Evolutionary conservation across 208 protist species (phyloP).

Genomic region (Sergeia podlipaevii): DNA sequence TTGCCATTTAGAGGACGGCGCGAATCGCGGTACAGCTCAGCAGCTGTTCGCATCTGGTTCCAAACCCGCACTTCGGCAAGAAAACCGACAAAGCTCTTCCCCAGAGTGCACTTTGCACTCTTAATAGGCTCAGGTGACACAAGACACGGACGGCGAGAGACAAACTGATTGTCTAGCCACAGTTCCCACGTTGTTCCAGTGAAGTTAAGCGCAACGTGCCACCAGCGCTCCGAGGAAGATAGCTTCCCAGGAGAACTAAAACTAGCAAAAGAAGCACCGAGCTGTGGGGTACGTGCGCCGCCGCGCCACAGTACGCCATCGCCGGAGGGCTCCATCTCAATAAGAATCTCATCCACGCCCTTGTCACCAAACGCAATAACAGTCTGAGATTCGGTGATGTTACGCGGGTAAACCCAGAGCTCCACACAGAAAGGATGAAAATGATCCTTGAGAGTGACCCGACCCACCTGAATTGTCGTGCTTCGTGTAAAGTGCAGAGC

Average conservation of each 20-base stretch:
- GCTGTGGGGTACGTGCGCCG: constrained; percentile 70
- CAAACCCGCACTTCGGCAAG: constrained; percentile 84
- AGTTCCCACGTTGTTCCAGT: constrained; percentile 80
- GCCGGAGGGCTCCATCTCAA: constrained; percentile 62
- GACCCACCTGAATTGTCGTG: constrained; percentile 40
- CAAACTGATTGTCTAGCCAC: constrained; percentile 66
- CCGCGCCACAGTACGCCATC: constrained; percentile 77
- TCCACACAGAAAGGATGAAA: constrained; percentile 86
- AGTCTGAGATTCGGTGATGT: constrained; percentile 52
- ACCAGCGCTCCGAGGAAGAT: constrained; percentile 61
- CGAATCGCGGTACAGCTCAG: constrained; percentile 67
- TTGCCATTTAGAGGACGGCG: constrained; percentile 41
- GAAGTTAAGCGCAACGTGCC: constrained; percentile 88
- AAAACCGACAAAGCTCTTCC: constrained; percentile 74
- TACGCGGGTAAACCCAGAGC: constrained; percentile 82
- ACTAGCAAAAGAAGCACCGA: constrained; percentile 68
- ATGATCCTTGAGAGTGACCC: constrained; percentile 67
- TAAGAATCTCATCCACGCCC: constrained; percentile 68
- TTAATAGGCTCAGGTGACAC: constrained; percentile 55
- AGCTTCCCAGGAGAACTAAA: constrained; percentile 51
- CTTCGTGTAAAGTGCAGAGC: constrained; percentile 77
- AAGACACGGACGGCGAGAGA: constrained; percentile 33
- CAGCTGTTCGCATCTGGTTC: constrained; percentile 43
- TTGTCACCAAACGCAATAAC: constrained; percentile 86
- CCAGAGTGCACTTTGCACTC: constrained; percentile 64